Conservation (phyloP, 164 flowering plant genomes). For the Macadamia integrifolia region DNA sequence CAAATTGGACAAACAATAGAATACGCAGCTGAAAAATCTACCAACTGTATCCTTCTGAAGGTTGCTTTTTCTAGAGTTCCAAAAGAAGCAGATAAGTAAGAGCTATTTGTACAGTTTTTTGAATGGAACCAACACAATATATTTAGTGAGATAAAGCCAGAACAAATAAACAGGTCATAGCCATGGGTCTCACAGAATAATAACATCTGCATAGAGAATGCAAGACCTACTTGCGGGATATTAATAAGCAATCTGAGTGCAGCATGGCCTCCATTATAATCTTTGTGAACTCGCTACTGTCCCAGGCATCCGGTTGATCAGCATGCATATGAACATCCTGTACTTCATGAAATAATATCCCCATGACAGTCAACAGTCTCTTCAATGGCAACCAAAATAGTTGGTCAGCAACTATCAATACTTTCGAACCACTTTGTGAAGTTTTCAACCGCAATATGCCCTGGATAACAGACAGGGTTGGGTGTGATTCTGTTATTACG, state of each 20-base stretch:
- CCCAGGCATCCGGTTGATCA: slow-evolving; percentile 15
- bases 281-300: slow-evolving; percentile 4
- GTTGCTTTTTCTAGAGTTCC: no score
- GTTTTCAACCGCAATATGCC: slow-evolving; percentile 31
- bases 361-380: slow-evolving; percentile 37
- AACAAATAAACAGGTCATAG: not conserved
- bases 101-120: not conserved
- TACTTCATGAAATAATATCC: slow-evolving; percentile 33
- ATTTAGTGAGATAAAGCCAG: not conserved
- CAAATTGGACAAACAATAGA: no score
- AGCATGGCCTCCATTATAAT: slow-evolving; percentile 12
- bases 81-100: no score
- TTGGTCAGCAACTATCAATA: slow-evolving; percentile 45
- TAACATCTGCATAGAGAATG: not conserved
- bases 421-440: slow-evolving; percentile 23
- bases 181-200: not conserved
- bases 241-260: slow-evolving; percentile 35
- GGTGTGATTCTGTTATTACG: slow-evolving; percentile 42
- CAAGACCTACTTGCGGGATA: slow-evolving; percentile 38
- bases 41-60: no score
- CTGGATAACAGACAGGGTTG: slow-evolving; percentile 39
- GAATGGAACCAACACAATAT: not conserved
- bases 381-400: slow-evolving; percentile 50
- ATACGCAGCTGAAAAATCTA: no score
- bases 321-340: slow-evolving; percentile 4